Evolutionary conservation across 2,329 filamentous ascomycete species (phyloP), one percentile per base, ranked within the genome.

Genomic region (Rasamsonia emersonii): DNA sequence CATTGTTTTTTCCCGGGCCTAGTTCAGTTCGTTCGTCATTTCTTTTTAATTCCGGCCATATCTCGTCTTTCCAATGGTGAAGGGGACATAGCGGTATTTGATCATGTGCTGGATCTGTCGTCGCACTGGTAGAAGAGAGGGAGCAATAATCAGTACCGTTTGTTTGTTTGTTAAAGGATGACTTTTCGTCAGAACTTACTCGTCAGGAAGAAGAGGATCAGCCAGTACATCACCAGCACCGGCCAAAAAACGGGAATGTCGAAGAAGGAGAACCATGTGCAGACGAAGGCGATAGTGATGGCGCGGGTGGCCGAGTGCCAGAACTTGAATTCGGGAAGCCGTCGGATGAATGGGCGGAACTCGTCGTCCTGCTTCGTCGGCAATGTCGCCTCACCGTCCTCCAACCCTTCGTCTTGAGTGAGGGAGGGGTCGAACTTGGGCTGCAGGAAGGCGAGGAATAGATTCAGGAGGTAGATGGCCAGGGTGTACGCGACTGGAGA

Each of bases 41-140:
- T 28, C 25, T 18, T 1, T 18, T 40, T 33, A 41, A 26, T 32
- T 27, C 17, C 54, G 56, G 35, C 65, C 62, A 60, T 91, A 93
- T 56, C 75, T 79, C 43, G 83, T 72, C 75, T 95, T 95, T 62
- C 88, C 88, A 45, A 93, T 77, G 24, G 84, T 80, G 67, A 95
- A 94, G 24, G 88, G 86, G 18, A 94, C 86, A 58, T 94, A 98
- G 65, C 89, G 85, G 70, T 96, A 98, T 71, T 96, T 98, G 74
- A 98, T 89, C 91, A 98, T 98, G 68, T 96, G 91, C 68, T 98
- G 91, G 50, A 98, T 98, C 68, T 98, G 91, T 71, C 91, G 85
- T 64, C 91, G 79, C 91, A 98, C 86, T 93, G 49, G 18, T 5
- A 10, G 26, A 9, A 16, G 5, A 5, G 13, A 23, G 15, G 5